Conservation (phyloP, 2,329 filamentous ascomycete species). For the Purpureocillium takamizusanense region DNA sequence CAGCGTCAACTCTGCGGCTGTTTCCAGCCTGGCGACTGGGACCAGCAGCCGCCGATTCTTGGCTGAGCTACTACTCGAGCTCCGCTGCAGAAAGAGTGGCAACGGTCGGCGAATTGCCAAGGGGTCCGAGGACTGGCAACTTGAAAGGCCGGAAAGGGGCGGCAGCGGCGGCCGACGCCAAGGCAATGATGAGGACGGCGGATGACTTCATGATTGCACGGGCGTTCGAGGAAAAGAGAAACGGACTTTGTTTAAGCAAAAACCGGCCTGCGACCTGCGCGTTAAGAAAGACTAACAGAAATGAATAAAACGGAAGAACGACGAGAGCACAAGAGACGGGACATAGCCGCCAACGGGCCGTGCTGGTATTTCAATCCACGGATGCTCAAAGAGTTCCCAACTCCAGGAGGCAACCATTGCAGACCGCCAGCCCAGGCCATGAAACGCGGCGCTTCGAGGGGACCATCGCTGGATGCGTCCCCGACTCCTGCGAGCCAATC, state of each 20-base stretch:
- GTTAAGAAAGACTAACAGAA: no score
- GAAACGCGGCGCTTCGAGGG: no score
- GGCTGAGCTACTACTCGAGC: conserved; percentile 4
- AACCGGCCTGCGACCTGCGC: not conserved
- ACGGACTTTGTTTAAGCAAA: not conserved
- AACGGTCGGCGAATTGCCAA: conserved; percentile 2
- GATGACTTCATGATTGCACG: conserved; percentile 12
- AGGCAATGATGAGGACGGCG: conserved; percentile 10
- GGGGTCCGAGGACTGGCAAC: no score
- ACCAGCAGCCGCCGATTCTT: not conserved
- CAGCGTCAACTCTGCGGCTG: no score
- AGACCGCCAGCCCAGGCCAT: not conserved
- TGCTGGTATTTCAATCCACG: no score
- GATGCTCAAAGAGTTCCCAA: no score
- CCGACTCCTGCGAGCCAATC: no score
- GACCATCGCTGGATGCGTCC: no score
- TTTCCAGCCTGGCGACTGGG: not conserved
- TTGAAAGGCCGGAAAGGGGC: conserved; percentile 10
- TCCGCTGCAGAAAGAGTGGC: conserved; percentile 9
- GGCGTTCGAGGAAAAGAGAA: not conserved
- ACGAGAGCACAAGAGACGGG: no score
- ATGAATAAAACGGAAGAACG: no score
- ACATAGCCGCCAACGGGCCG: no score
- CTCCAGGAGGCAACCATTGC: no score
- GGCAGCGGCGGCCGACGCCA: conserved; percentile 11